A percentile compares a stretch with the other conserved stretches of the same genome.
These are phyloP conservation scores for Ceratocystis papillata DNA, from an alignment of 2,329 filamentous ascomycete genomes.

Conservation along the genomic window DNA sequence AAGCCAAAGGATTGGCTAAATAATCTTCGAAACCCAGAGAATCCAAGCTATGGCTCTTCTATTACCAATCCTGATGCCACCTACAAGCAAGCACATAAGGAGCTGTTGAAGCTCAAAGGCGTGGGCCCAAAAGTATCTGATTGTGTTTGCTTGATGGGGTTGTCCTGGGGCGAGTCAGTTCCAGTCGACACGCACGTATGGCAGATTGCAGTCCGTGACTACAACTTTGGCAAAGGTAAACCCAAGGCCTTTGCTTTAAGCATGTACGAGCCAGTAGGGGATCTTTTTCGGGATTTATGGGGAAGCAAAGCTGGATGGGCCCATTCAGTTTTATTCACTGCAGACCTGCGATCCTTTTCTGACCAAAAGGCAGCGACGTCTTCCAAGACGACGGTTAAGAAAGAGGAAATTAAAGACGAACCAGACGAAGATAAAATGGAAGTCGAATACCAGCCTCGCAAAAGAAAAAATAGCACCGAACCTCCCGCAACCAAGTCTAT, in stretches of 20 bases:
- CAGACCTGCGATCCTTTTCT: conserved; percentile 76
- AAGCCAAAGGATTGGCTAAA: conserved; percentile 66
- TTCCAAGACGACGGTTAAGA: conserved; percentile 24
- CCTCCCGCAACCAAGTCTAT: background rate
- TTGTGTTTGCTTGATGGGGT: conserved; percentile 89
- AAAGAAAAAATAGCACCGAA: conserved; percentile 20
- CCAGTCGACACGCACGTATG: conserved; percentile 97
- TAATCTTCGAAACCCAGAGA: conserved; percentile 64
- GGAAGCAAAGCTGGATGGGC: conserved; percentile 94
- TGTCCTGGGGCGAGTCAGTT: conserved; percentile 91
- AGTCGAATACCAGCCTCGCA: conserved; percentile 28
- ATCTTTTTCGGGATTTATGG: conserved; percentile 84
- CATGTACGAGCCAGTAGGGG: conserved; percentile 80
- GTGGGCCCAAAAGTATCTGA: conserved; percentile 96
- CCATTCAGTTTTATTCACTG: conserved; percentile 91
- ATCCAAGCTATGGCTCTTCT: conserved; percentile 43
- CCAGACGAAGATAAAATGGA: conserved; percentile 27
- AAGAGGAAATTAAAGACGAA: conserved; percentile 27
- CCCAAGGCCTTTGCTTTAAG: conserved; percentile 75
- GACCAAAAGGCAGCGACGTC: conserved; percentile 38
- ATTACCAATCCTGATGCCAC: conserved; percentile 37
- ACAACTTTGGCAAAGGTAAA: conserved; percentile 79
- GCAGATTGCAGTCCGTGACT: conserved; percentile 95
- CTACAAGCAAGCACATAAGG: conserved; percentile 70
- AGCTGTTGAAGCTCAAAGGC: conserved; percentile 67